Conservation (phyloP, 495 filamentous ascomycete species). For the Penicillium canariense region DNA sequence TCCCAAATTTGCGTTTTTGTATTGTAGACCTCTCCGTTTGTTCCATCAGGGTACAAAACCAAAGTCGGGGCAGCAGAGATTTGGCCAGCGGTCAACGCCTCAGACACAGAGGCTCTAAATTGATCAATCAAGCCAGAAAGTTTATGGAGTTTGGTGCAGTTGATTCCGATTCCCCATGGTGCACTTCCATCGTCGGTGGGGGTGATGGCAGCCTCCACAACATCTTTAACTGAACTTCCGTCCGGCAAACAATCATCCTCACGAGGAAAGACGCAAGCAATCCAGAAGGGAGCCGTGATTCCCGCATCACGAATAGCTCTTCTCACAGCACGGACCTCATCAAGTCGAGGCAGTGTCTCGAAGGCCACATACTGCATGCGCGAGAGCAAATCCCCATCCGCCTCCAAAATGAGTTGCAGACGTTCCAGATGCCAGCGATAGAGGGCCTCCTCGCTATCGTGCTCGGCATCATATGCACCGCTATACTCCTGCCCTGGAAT, state of each 20-base stretch:
- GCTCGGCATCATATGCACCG: constrained; percentile 53
- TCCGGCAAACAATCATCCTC: constrained; percentile 48
- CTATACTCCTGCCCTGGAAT: constrained; percentile 61
- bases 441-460: constrained; percentile 42
- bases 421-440: constrained; percentile 56
- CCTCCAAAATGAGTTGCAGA: constrained; percentile 44
- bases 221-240: constrained; percentile 27
- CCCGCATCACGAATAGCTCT: constrained; percentile 36
- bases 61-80: constrained; percentile 44
- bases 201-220: constrained; percentile 31
- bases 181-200: constrained; percentile 18
- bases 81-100: constrained; percentile 21
- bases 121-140: constrained; percentile 44
- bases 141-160: constrained; percentile 61
- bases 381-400: constrained; percentile 21
- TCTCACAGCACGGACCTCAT: constrained; percentile 60
- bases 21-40: constrained; percentile 64
- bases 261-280: constrained; percentile 59
- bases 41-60: constrained; percentile 68
- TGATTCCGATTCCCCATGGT: constrained; percentile 64
- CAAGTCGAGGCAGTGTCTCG: constrained; percentile 58
- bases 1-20: constrained; percentile 59
- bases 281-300: constrained; percentile 49
- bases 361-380: constrained; percentile 58
- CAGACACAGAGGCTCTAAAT: constrained; percentile 43